These are phyloP conservation scores for Podaxis sp. DNA, from an alignment of 768 basidiomycete genomes.

Conservation along the genomic window DNA sequence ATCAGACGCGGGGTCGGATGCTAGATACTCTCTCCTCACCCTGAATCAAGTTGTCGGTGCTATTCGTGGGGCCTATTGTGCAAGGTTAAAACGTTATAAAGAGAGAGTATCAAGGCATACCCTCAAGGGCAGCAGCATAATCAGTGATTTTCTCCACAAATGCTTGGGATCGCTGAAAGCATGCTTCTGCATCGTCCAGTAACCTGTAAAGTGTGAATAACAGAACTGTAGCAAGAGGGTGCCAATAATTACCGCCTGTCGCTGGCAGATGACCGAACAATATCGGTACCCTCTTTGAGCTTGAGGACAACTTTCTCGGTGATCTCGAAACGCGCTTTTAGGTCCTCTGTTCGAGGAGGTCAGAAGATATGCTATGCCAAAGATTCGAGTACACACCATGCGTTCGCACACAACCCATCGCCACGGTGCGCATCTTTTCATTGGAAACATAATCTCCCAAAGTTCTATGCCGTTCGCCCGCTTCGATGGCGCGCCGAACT, in stretches of 20 bases:
- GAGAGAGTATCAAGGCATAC: conserved; percentile 25
- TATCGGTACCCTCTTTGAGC: conserved; percentile 58
- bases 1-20: background rate
- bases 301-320: conserved; percentile 50
- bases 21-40: background rate
- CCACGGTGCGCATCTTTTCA: conserved; percentile 79
- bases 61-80: background rate
- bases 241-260: conserved; percentile 42
- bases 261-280: conserved; percentile 49
- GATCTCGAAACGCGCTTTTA: conserved; percentile 51
- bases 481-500: conserved; percentile 67
- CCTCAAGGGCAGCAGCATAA: conserved; percentile 49
- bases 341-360: conserved; percentile 46
- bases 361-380: background rate
- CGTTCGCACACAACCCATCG: conserved; percentile 63
- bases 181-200: conserved; percentile 59
- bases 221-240: background rate
- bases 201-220: conserved; percentile 34
- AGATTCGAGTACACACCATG: conserved; percentile 51
- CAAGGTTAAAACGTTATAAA: conserved; percentile 41
- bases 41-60: background rate
- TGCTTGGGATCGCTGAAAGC: conserved; percentile 56
- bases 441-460: conserved; percentile 80
- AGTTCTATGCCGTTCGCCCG: conserved; percentile 64
- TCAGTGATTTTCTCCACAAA: conserved; percentile 54